phyloP scores from a whole-genome alignment of 495 filamentous ascomycete species.

The Tuber microsphaerosporum region DNA sequence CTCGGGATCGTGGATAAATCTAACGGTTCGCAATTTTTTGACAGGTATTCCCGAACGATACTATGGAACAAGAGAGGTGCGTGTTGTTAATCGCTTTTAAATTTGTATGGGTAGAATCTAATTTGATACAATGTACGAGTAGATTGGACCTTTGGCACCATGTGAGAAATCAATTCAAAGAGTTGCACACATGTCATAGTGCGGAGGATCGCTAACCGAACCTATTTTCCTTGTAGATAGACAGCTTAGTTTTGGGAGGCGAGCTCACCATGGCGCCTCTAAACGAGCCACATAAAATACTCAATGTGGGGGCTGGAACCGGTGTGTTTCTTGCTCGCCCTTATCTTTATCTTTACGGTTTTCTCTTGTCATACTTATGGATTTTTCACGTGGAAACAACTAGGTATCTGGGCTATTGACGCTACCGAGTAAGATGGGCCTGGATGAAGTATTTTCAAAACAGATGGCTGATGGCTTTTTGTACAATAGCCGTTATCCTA shows the following conservation, averaged over 20 bases:
- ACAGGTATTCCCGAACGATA: neutral
- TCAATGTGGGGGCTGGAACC: conserved; percentile 55
- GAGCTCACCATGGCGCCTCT: conserved; percentile 47
- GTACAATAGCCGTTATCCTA: neutral
- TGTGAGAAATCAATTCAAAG: neutral
- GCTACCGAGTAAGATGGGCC: neutral
- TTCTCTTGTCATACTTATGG: neutral
- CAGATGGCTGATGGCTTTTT: neutral
- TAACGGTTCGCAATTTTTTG: neutral
- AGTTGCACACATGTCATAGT: neutral
- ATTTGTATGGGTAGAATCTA: neutral
- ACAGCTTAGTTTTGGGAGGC: conserved; percentile 40
- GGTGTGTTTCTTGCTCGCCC: conserved; percentile 42
- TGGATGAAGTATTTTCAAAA: neutral
- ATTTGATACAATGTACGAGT: neutral
- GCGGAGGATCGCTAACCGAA: neutral
- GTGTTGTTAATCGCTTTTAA: neutral
- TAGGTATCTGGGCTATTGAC: neutral
- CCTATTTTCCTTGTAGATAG: conserved; percentile 4
- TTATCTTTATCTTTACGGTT: neutral
- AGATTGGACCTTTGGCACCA: conserved; percentile 25
- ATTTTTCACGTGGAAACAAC: neutral
- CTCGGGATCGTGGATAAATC: neutral
- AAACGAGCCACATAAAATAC: conserved; percentile 44
- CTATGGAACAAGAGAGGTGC: conserved; percentile 16